phyloP scores from a whole-genome alignment of 2,329 filamentous ascomycete genomes.

The Parasarocladium wereldwijsianum region DNA sequence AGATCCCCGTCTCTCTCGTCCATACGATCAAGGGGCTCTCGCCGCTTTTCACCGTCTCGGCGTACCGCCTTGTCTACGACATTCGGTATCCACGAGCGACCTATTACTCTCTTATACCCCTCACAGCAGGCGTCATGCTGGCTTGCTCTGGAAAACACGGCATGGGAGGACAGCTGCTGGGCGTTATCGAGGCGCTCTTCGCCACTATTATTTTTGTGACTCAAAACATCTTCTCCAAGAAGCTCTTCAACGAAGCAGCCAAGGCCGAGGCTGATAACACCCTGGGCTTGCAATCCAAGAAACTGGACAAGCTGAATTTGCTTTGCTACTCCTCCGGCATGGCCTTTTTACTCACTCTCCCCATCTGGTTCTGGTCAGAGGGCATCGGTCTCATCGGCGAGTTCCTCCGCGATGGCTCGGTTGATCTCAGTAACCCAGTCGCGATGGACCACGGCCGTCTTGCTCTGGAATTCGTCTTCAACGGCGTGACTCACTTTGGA shows the following conservation, averaged over 20 bases:
- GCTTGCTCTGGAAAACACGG: conserved; percentile 73
- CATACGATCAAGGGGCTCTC: conserved; percentile 98
- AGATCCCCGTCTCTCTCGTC: conserved; percentile 91
- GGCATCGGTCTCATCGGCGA: conserved; percentile 65
- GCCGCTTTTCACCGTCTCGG: conserved; percentile 85
- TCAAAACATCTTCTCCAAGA: conserved; percentile 97
- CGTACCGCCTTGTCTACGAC: conserved; percentile 78
- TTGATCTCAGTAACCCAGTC: conserved; percentile 48
- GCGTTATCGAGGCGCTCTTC: conserved; percentile 76
- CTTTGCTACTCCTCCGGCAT: conserved; percentile 94
- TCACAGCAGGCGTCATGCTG: conserved; percentile 89
- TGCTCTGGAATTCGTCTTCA: conserved; percentile 83
- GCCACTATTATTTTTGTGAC: conserved; percentile 94
- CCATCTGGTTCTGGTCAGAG: conserved; percentile 89
- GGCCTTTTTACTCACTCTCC: conserved; percentile 74
- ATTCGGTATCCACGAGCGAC: conserved; percentile 79
- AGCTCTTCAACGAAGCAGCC: conserved; percentile 88
- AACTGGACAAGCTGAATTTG: conserved; percentile 91
- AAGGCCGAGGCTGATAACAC: conserved; percentile 64
- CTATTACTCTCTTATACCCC: conserved; percentile 76
- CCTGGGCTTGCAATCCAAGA: conserved; percentile 42
- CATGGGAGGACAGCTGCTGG: conserved; percentile 64
- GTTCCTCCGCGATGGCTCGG: conserved; percentile 65
- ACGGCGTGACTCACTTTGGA: conserved; percentile 89
- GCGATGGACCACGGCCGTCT: conserved; percentile 63